These are phyloP conservation scores for Colletotrichum musae DNA, from an alignment of 2,329 filamentous ascomycete species.

Conservation along the genomic window DNA sequence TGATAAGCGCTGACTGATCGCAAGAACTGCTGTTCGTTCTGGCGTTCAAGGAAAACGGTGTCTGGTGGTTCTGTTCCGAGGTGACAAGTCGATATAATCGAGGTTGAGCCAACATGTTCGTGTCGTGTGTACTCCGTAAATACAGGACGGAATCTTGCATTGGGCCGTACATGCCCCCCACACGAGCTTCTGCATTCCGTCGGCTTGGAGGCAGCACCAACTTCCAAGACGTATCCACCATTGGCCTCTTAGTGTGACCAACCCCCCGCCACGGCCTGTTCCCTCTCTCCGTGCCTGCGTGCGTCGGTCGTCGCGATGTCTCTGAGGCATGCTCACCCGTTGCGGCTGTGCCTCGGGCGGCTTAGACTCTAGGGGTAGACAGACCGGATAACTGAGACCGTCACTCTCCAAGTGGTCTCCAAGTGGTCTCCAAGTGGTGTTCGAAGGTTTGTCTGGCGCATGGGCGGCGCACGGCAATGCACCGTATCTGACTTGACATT, in stretches of 20 bases:
- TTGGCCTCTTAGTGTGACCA: slow-evolving; percentile 17
- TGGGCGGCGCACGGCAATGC: slow-evolving; percentile 22
- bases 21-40: too few species aligned
- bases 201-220: slow-evolving; percentile 8
- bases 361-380: not conserved
- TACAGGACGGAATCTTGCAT: slow-evolving; percentile 41
- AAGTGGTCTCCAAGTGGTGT: not conserved
- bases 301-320: slow-evolving; percentile 17
- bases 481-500: slow-evolving; percentile 16
- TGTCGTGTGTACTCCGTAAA: not conserved
- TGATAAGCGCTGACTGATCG: too few species aligned
- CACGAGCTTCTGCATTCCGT: slow-evolving; percentile 30
- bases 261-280: slow-evolving; percentile 20
- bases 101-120: not conserved
- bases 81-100: too few species aligned
- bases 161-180: slow-evolving; percentile 32
- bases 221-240: slow-evolving; percentile 22
- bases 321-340: slow-evolving; percentile 3
- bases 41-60: too few species aligned
- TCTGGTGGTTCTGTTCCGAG: too few species aligned
- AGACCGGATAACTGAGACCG: slow-evolving; percentile 6
- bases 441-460: slow-evolving; percentile 15
- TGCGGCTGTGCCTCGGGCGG: slow-evolving; percentile 14
- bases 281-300: slow-evolving; percentile 15
- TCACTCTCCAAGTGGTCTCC: slow-evolving; percentile 1